Evolutionary conservation across 768 basidiomycete species (phyloP), one percentile per base, ranked within the genome.

Genomic region (Cyclocybe cylindracea): DNA sequence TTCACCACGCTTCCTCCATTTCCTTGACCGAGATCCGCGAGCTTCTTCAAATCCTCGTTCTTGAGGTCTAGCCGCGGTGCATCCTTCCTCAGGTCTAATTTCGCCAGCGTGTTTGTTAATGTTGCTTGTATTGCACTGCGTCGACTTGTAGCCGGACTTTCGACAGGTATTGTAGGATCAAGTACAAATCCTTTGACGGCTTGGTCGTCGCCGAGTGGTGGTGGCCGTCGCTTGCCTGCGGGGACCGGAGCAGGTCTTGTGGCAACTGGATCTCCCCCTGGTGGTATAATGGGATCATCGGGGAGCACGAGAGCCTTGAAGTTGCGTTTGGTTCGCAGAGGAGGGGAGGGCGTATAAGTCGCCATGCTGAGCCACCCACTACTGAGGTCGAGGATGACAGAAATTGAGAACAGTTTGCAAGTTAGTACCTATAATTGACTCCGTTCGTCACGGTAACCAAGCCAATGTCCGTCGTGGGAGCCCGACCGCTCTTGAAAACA

Each of bases 1-100:
- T 90, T 91, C 66, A 91, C 93, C 39, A 99, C 97, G 45, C 94
- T 97, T 44, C 97, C 97, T 1, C 97, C 95, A 65, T 98, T 98
- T 2, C 97, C 97, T 58, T 93, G 88, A 2, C 97, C 97, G 5
- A 99, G 78, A 69, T 99, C 97, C 31, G 83, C 79, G 32, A 98
- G 69, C 60, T 95, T 90, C 70, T 86, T 88, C 62, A 99, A 77
- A 68, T 98, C 97, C 64, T 94, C 91, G 61, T 88, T 86, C 58
- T 84, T 77, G 51, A 98, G 73, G 61, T 95, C 90, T 53, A 80
- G 52, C 48, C 56, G 60, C 42, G 59, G 55, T 13, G 45, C 53
- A 10, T 50, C 59, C n/a, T 57, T 85, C 71, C 86, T 88, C 70
- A 92, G 76, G 60, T 94, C 91, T 47, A 96, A 75, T 57, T 81